Evolutionary conservation across 2,329 filamentous ascomycete species (phyloP), one percentile per base, ranked within the genome.

Genomic region (Penicillium sp.): DNA sequence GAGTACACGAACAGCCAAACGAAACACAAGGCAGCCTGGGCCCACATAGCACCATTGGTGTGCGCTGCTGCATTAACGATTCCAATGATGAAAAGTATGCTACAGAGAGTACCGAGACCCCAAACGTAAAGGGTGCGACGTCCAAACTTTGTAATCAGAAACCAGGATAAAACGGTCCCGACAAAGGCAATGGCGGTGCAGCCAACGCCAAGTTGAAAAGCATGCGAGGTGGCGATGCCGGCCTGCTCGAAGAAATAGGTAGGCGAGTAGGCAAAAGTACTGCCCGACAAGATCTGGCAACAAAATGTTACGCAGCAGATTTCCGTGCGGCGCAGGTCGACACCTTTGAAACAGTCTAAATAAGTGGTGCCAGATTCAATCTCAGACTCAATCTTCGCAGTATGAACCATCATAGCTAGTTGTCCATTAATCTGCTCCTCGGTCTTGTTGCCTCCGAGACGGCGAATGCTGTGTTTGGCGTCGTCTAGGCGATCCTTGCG

Each of bases 1-100:
- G 79, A 79, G 63, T 83, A 84, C 2, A 78, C 72, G 45, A 84
- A 81, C 0, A 79, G 80, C 63, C 79, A 83, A 45, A 80, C 61
- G 48, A 84, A 76, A 33, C 82, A 74, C 52, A 60, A 65, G 3
- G 73, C 71, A 8, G 75, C 80, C 2, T 56, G 72, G 57, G 59
- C 62, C 63, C 66, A 69, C 56, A 62, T 65, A 1, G 70, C 71
- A 0, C 57, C 53, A 7, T 49, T 45, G 8, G 63, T 65, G 5
- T 54, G 47, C 0, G 60, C 56, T 21, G 62, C 58, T 2, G 63
- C 54, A 9, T 62, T 65, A 15, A 70, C 47, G 10, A 65, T 57
- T 1, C 63, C 69, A 42, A 73, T 68, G 10, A 67, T 49, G 39
- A 65, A 63, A 6, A 71, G 58, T 1, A 64, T 56, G 2, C 55